Conservation (phyloP, 306 rosid genomes). For the Dryas alaskensis region DNA sequence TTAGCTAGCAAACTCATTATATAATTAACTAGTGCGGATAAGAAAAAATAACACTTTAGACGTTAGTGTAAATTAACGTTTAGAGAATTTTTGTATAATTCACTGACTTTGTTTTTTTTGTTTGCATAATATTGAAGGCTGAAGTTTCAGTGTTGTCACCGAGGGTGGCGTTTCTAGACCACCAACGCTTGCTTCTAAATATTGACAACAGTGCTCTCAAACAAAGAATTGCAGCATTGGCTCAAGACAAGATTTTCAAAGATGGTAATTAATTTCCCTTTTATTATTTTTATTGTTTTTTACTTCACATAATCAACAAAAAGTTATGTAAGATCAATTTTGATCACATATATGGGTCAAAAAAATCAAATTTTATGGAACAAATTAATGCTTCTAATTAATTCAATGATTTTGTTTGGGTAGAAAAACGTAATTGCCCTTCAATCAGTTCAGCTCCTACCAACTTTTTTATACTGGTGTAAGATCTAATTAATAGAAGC, state of each 20-base stretch:
- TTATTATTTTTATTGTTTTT: not conserved
- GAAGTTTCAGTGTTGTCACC: slow-evolving; percentile 91
- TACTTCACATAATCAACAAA: not conserved
- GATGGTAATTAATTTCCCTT: slow-evolving; percentile 53
- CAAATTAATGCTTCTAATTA: no score
- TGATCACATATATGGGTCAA: no score
- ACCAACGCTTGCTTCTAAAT: slow-evolving; percentile 86
- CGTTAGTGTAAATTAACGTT: no score
- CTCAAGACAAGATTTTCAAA: slow-evolving; percentile 93
- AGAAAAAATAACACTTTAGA: no score
- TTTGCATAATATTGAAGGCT: slow-evolving; percentile 46
- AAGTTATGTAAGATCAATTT: not conserved
- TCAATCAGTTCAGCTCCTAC: not conserved
- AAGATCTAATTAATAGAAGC: not conserved
- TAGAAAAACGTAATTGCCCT: not conserved
- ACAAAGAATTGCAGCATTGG: slow-evolving; percentile 93
- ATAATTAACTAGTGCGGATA: no score
- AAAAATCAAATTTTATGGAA: no score
- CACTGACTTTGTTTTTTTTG: not conserved
- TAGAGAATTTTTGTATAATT: no score
- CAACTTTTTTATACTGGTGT: not conserved
- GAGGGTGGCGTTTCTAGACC: slow-evolving; percentile 86
- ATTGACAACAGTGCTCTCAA: slow-evolving; percentile 95
- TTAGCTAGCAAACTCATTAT: no score
- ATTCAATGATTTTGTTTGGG: not conserved